These are phyloP conservation scores for Hypomyces perniciosus DNA, from an alignment of 2,329 filamentous ascomycete genomes.

Conservation along the genomic window DNA sequence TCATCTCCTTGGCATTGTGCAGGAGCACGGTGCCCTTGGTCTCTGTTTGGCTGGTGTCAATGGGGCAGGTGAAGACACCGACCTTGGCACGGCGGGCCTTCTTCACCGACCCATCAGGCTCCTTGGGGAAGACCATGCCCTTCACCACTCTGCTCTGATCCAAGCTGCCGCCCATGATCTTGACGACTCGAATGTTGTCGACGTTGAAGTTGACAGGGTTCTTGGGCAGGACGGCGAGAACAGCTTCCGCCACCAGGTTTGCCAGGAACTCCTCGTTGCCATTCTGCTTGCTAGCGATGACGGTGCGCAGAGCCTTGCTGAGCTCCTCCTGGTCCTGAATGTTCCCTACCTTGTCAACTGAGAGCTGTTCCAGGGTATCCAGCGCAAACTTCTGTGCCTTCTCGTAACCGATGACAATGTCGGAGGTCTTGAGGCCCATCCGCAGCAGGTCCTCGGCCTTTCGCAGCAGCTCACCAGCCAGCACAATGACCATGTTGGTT, in stretches of 20 bases:
- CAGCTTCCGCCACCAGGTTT: conserved; percentile 76
- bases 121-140: conserved; percentile 96
- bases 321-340: conserved; percentile 76
- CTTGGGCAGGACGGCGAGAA: conserved; percentile 87
- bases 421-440: conserved; percentile 97
- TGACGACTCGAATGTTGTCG: conserved; percentile 97
- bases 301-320: conserved; percentile 90
- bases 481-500: conserved; percentile 92
- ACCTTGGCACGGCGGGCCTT: conserved; percentile 92
- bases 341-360: conserved; percentile 85
- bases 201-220: conserved; percentile 96
- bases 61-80: conserved; percentile 90
- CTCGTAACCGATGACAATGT: conserved; percentile 94
- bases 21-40: conserved; percentile 97
- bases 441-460: conserved; percentile 95
- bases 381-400: conserved; percentile 86
- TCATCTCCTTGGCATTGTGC: conserved; percentile 97
- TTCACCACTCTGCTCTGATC: conserved; percentile 92
- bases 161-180: conserved; percentile 97
- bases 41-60: conserved; percentile 94
- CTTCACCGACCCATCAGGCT: conserved; percentile 88
- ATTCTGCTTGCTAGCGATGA: conserved; percentile 93
- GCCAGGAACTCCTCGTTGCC: conserved; percentile 87
- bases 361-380: conserved; percentile 77
- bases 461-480: conserved; percentile 90